A percentile compares a stretch with the other conserved stretches of the same genome.
Evolutionary conservation across 192 early-diverging fungal species (phyloP).

Genomic region (Backusella australiensis): DNA sequence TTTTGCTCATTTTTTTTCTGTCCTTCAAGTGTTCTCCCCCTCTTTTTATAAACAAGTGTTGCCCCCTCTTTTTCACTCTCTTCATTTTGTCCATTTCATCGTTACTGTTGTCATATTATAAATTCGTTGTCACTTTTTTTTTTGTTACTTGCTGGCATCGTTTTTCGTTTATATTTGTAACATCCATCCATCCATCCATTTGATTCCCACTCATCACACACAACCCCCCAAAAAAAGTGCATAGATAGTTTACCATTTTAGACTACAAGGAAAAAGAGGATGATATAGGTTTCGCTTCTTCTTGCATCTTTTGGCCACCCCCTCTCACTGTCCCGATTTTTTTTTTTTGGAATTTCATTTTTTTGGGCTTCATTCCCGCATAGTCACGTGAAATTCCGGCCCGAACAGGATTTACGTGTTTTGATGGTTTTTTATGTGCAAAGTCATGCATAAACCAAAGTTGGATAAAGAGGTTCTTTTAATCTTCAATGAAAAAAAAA

Average conservation of each 20-base stretch:
- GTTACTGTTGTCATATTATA: neutral
- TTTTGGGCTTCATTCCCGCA: neutral
- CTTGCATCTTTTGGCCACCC: neutral
- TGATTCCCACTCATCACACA: neutral
- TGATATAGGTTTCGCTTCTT: constrained; percentile 4
- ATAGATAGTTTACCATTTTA: constrained; percentile 6
- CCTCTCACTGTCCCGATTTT: neutral
- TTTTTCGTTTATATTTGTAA: neutral
- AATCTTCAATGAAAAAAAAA: neutral
- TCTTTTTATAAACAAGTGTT: neutral
- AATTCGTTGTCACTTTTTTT: neutral
- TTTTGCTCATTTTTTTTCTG: neutral
- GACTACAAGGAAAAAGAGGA: constrained; percentile 5
- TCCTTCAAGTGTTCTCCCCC: neutral
- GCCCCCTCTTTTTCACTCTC: neutral
- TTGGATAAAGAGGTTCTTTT: neutral
- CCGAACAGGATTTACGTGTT: neutral
- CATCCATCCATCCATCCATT: neutral
- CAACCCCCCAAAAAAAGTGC: neutral
- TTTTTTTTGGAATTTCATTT: neutral
- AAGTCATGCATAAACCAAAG: neutral
- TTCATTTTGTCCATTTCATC: neutral
- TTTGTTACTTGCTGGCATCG: neutral
- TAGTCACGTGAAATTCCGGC: neutral
- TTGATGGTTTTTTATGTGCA: too few relatives aligned